phyloP scores from a whole-genome alignment of 1,139 yeast species.

The Yamadazyma triangularis region DNA sequence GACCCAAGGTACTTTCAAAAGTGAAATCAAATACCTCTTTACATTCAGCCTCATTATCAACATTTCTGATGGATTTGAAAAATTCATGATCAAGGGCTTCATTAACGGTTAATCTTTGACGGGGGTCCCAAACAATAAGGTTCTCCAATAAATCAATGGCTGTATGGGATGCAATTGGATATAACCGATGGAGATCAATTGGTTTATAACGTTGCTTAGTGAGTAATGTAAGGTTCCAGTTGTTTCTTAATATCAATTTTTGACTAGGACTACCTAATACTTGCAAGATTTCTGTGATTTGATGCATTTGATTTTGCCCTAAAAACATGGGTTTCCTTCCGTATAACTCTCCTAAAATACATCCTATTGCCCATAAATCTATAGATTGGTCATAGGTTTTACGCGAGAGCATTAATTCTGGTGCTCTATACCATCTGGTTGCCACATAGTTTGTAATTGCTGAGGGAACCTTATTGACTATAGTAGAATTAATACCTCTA shows the following conservation, averaged over 20 bases:
- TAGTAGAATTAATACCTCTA: constrained; percentile 56
- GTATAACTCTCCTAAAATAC: constrained; percentile 71
- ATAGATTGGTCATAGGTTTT: constrained; percentile 52
- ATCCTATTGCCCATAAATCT: constrained; percentile 81
- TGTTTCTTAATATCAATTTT: constrained; percentile 24
- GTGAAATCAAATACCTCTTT: constrained; percentile 52
- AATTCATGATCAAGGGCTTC: constrained; percentile 52
- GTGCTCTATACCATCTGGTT: constrained; percentile 94
- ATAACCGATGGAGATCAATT: constrained; percentile 45
- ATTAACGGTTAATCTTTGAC: constrained; percentile 41
- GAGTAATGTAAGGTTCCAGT: constrained; percentile 23
- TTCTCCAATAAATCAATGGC: constrained; percentile 46
- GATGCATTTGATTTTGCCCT: constrained; percentile 64
- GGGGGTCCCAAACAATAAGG: constrained; percentile 59
- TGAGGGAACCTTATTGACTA: constrained; percentile 21
- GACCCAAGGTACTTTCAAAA: constrained; percentile 44
- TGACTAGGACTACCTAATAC: constrained; percentile 59
- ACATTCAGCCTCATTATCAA: constrained; percentile 47
- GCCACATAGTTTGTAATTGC: constrained; percentile 85
- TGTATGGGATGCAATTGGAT: constrained; percentile 52
- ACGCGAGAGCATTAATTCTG: constrained; percentile 72
- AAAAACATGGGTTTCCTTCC: constrained; percentile 70
- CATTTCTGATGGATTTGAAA: constrained; percentile 43
- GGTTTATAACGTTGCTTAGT: constrained; percentile 20
- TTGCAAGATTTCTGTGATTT: constrained; percentile 57